These are phyloP conservation scores for Fraxinus sp. DNA, from an alignment of 305 asterid genomes.

Conservation along the genomic window DNA sequence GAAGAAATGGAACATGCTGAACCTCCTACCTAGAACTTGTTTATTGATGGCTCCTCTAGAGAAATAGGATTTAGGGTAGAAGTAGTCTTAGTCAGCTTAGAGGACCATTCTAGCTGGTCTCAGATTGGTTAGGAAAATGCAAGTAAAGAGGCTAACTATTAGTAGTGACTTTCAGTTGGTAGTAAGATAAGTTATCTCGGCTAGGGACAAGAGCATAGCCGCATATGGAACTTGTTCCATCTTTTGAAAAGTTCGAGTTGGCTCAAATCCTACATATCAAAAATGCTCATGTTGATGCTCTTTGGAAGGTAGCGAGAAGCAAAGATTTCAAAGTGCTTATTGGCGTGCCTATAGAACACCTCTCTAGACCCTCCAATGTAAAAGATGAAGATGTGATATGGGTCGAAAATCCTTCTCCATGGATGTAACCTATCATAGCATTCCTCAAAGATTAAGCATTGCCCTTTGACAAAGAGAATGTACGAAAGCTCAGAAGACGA, in stretches of 20 bases:
- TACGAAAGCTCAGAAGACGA: no score
- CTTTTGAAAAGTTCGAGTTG: background rate
- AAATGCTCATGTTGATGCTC: background rate
- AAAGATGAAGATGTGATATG: background rate
- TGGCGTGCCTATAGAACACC: background rate
- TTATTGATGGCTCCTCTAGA: no score
- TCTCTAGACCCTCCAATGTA: background rate
- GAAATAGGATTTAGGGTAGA: no score
- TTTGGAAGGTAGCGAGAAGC: background rate
- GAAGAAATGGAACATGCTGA: no score
- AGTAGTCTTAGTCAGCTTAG: no score
- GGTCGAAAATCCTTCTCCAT: background rate
- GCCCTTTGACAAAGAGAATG: no score
- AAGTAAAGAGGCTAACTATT: background rate
- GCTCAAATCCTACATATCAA: background rate
- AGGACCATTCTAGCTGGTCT: background rate
- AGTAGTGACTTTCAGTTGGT: background rate
- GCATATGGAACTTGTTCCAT: background rate
- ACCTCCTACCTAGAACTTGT: no score
- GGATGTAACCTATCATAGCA: no score
- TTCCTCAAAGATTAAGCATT: no score
- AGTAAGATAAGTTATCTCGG: background rate
- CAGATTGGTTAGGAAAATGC: background rate
- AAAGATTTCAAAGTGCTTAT: background rate
- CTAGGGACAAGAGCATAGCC: background rate